These are phyloP conservation scores for Termitomyces sp. DNA, from an alignment of 768 basidiomycete species.

Conservation along the genomic window DNA sequence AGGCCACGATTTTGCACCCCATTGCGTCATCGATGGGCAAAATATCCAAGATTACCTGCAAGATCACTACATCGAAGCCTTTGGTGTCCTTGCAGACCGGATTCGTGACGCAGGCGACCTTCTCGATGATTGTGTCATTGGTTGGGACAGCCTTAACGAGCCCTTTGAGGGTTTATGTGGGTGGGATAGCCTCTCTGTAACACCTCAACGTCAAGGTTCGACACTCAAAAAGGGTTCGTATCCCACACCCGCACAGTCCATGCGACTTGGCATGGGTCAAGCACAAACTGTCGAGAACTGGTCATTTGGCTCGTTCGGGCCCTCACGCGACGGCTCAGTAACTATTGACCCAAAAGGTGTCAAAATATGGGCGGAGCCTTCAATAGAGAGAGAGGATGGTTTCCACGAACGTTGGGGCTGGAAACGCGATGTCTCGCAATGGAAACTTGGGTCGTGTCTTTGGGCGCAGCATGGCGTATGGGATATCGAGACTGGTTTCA, in stretches of 20 bases:
- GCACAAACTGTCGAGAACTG: slow-evolving; percentile 79
- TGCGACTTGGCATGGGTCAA: slow-evolving; percentile 86
- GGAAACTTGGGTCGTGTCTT: slow-evolving; percentile 73
- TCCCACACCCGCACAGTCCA: slow-evolving; percentile 79
- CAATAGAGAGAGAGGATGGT: slow-evolving; percentile 33
- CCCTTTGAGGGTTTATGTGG: slow-evolving; percentile 78
- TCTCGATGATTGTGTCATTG: slow-evolving; percentile 84
- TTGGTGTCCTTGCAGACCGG: slow-evolving; percentile 69
- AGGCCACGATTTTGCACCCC: slow-evolving; percentile 84
- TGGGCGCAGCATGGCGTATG: slow-evolving; percentile 92
- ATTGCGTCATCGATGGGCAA: slow-evolving; percentile 83
- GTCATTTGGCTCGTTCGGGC: slow-evolving; percentile 77
- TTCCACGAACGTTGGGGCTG: slow-evolving; percentile 76
- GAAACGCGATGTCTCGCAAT: slow-evolving; percentile 57
- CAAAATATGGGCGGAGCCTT: slow-evolving; percentile 70
- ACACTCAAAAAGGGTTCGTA: slow-evolving; percentile 82
- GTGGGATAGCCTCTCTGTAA: slow-evolving; percentile 60
- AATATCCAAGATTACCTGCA: slow-evolving; percentile 92
- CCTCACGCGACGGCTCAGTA: slow-evolving; percentile 64
- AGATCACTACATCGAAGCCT: slow-evolving; percentile 68
- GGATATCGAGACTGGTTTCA: slow-evolving; percentile 65
- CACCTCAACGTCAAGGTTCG: slow-evolving; percentile 63
- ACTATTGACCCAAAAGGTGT: slow-evolving; percentile 82
- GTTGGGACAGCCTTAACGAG: slow-evolving; percentile 97
- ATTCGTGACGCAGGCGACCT: slow-evolving; percentile 72